phyloP scores from a whole-genome alignment of 208 protist genomes.

The Endotrypanum monterogeii region DNA sequence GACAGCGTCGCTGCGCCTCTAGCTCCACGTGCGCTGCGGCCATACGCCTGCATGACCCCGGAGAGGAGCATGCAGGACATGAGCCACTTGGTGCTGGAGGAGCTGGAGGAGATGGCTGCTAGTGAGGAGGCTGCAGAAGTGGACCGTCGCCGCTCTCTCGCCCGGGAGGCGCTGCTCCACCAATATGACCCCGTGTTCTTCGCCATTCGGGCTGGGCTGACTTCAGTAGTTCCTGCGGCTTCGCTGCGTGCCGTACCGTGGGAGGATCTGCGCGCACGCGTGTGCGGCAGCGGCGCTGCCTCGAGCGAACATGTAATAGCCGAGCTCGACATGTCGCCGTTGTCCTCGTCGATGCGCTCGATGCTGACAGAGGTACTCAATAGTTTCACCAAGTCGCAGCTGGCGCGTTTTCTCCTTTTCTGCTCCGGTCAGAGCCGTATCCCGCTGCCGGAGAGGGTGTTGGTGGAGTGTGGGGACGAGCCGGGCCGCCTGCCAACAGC shows the following conservation, averaged over 20 bases:
- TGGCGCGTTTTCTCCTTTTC: constrained; percentile 82
- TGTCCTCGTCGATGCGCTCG: constrained; percentile 40
- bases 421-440: constrained; percentile 84
- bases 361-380: constrained; percentile 66
- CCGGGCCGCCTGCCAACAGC: constrained; percentile 70
- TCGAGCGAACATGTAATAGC: constrained; percentile 71
- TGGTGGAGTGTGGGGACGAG: constrained; percentile 84
- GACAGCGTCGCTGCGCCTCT: constrained; percentile 7
- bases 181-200: constrained; percentile 81
- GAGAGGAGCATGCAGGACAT: constrained; percentile 40
- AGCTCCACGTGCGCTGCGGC: constrained; percentile 27
- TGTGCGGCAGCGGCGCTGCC: constrained; percentile 64
- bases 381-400: constrained; percentile 54
- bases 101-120: constrained; percentile 30
- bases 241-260: constrained; percentile 72
- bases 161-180: constrained; percentile 70
- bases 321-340: constrained; percentile 61
- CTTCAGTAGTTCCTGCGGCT: constrained; percentile 49
- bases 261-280: constrained; percentile 78
- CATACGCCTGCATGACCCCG: constrained; percentile 45
- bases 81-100: constrained; percentile 28
- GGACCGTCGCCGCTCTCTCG: constrained; percentile 44
- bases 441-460: constrained; percentile 80
- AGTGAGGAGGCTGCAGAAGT: constrained; percentile 29
- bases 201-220: constrained; percentile 72